Evolutionary conservation across 306 rosid species (phyloP).

Genomic region (Rosa lucieae): DNA sequence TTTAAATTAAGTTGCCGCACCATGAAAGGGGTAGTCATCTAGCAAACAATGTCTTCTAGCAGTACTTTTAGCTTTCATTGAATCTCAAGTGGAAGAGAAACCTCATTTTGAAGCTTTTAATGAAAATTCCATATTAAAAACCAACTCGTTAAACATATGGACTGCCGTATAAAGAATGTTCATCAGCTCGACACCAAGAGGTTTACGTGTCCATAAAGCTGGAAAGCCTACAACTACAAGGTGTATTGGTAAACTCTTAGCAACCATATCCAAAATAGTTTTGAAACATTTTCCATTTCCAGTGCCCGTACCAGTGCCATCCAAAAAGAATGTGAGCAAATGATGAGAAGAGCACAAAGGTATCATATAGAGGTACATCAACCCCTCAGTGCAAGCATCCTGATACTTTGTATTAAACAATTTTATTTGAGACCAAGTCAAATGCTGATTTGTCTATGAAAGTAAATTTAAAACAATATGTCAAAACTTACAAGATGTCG

Average conservation of each 20-base stretch:
- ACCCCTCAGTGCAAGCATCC: background rate
- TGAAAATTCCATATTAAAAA: background rate
- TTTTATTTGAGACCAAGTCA: background rate
- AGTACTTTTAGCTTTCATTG: background rate
- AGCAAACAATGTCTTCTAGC: background rate
- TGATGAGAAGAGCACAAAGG: background rate
- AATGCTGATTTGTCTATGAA: background rate
- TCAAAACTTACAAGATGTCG: conserved; percentile 64
- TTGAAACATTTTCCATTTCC: background rate
- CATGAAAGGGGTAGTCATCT: background rate
- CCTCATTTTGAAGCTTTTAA: background rate
- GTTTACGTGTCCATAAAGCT: background rate
- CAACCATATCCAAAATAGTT: background rate
- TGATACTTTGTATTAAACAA: background rate
- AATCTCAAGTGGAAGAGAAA: conserved; percentile 1
- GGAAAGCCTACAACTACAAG: background rate
- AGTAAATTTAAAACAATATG: background rate
- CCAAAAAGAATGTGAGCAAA: background rate
- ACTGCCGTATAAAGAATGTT: background rate
- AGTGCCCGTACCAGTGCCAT: background rate
- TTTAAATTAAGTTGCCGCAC: background rate
- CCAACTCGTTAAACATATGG: background rate
- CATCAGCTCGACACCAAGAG: background rate
- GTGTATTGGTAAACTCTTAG: background rate
- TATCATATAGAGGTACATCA: background rate